Conservation (phyloP, 2,329 filamentous ascomycete species). For the Thelonectria olida region DNA sequence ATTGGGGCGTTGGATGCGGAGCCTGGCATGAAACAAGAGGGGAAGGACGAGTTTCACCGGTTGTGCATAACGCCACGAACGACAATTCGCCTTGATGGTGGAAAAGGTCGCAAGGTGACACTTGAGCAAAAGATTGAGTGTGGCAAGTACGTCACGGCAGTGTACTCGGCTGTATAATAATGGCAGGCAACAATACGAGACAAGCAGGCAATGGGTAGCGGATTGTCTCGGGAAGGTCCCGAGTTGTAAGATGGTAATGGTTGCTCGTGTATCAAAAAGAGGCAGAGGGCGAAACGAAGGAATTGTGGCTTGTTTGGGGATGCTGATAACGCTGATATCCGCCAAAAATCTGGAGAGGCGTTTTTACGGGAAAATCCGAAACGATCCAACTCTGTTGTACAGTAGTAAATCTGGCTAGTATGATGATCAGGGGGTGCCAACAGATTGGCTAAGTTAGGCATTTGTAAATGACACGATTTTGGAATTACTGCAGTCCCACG, state of each 20-base stretch:
- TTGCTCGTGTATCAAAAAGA: constrained; percentile 20
- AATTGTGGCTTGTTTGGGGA: constrained; percentile 7
- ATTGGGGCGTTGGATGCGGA: constrained; percentile 77
- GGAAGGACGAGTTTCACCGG: constrained; percentile 72
- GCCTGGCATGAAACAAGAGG: constrained; percentile 67
- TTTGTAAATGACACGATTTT: neutral
- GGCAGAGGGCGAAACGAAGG: neutral
- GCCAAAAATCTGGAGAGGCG: constrained; percentile 21
- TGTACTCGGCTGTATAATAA: constrained; percentile 74
- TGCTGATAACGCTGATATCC: constrained; percentile 1
- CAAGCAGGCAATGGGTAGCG: neutral
- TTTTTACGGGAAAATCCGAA: constrained; percentile 20
- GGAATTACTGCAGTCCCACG: neutral
- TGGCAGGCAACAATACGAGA: neutral
- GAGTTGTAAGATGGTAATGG: constrained; percentile 15
- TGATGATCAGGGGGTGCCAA: neutral
- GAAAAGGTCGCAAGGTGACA: constrained; percentile 73
- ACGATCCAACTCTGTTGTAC: constrained; percentile 29
- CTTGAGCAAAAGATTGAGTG: constrained; percentile 91
- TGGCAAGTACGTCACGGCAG: constrained; percentile 81
- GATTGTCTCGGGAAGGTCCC: constrained; percentile 2
- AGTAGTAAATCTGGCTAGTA: neutral
- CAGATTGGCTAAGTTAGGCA: neutral
- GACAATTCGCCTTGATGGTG: constrained; percentile 69
- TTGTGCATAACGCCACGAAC: constrained; percentile 83